Evolutionary conservation across 2,329 filamentous ascomycete genomes (phyloP), one percentile per base, ranked within the genome.

Genomic region (Aspergillus proliferans): DNA sequence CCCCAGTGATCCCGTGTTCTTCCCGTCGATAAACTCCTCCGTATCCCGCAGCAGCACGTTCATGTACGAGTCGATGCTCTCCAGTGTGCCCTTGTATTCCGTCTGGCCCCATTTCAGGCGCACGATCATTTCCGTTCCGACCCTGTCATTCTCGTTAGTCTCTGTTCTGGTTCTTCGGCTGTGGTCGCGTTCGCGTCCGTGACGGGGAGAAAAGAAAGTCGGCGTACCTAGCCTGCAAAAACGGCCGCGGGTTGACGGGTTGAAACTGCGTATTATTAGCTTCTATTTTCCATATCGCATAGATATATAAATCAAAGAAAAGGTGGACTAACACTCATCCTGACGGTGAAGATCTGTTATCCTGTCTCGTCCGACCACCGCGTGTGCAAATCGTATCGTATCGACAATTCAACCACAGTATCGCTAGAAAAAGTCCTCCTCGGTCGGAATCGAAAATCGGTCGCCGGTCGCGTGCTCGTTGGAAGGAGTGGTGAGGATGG

Each of bases 21-120:
- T 87, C 59, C 88, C 86, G 67, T 90, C 84, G 65, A 95, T 87
- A 73, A 86, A 96, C 72, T 98, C 93, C 73, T 95, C 88, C 46
- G 92, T 91, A 62, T 86, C 85, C 58, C 85, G 84, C 55, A 98
- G 81, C 75, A 97, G 90, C 56, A 98, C 84, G 76, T 98, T 98
- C 92, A 98, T 97, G 78, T 98, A 98, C 67, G 87, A 90, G 76
- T 98, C 93, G 66, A 95, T 88, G 62, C 87, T 92, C 66, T 95
- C 87, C 54, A 98, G 82, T 58, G 83, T 82, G 68, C 93, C 93
- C 71, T 92, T 94, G 81, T 98, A 98, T 72, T 98, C 93, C 52
- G 89, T 93, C 72, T 96, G 86, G 61, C 89, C 90, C 93, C 93
- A 98, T 81, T 98, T 98, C 57, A 98, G 81, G 62, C 91, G 88